Conservation (phyloP, 2,329 filamentous ascomycete genomes). For the Beauveria varroae region DNA sequence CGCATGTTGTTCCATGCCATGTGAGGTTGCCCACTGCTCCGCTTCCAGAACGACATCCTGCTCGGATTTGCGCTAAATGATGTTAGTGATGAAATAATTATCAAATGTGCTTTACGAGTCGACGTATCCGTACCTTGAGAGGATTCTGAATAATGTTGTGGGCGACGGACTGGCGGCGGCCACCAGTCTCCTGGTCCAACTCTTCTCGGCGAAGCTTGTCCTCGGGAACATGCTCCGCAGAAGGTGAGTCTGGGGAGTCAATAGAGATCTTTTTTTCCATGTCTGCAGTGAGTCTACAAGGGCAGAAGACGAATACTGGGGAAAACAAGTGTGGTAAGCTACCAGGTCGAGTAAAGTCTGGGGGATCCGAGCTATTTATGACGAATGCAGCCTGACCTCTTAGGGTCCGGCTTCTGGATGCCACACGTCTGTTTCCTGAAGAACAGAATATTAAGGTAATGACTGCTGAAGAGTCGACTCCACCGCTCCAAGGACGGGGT, state of each 20-base stretch:
- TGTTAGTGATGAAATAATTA: neutral
- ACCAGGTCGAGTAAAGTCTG: neutral
- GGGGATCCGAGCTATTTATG: slow-evolving; percentile 1
- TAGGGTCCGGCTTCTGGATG: neutral
- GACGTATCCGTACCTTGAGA: slow-evolving; percentile 19
- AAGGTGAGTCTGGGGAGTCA: slow-evolving; percentile 6
- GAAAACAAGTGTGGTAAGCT: neutral
- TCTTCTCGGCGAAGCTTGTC: slow-evolving; percentile 5
- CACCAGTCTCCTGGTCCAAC: slow-evolving; percentile 1
- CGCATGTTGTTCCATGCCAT: slow-evolving; percentile 41
- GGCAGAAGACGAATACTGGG: no score
- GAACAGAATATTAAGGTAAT: neutral
- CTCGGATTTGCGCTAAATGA: slow-evolving; percentile 20
- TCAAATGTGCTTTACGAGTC: no score
- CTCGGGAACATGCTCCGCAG: slow-evolving; percentile 11
- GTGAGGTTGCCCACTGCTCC: slow-evolving; percentile 39
- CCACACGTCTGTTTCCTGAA: neutral
- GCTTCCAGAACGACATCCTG: slow-evolving; percentile 30
- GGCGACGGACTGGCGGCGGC: slow-evolving; percentile 19
- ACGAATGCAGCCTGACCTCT: neutral
- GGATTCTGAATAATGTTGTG: slow-evolving; percentile 27
- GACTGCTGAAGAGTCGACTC: neutral
- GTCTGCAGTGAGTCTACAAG: neutral
- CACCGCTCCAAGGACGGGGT: neutral
- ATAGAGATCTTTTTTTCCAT: slow-evolving; percentile 14